Evolutionary conservation across 2,329 filamentous ascomycete genomes (phyloP).

Genomic region (Aureobasidium pullulans): DNA sequence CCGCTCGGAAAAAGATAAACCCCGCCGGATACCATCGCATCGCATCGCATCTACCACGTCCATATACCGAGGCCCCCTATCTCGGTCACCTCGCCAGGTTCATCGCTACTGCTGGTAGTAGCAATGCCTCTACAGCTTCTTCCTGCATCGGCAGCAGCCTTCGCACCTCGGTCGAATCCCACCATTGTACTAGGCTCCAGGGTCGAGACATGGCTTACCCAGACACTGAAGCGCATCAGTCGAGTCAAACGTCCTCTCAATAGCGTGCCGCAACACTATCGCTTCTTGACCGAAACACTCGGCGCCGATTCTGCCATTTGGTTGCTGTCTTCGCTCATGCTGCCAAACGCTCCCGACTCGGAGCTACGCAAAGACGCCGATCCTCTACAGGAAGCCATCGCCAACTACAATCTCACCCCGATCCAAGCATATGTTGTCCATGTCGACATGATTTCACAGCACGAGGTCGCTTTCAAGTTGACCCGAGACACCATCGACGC

Average conservation of each 20-base stretch:
- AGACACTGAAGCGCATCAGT: slow-evolving; percentile 94
- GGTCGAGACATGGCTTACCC: slow-evolving; percentile 93
- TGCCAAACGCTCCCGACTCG: slow-evolving; percentile 79
- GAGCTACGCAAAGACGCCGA: slow-evolving; percentile 77
- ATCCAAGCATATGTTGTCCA: slow-evolving; percentile 97
- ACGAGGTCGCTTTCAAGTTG: slow-evolving; percentile 97
- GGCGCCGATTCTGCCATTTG: slow-evolving; percentile 88
- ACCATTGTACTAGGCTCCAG: slow-evolving; percentile 90
- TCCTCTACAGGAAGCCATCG: slow-evolving; percentile 75
- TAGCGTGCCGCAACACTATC: slow-evolving; percentile 89
- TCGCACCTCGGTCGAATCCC: slow-evolving; percentile 86
- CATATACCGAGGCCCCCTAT: not conserved
- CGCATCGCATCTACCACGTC: slow-evolving; percentile 11
- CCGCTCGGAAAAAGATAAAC: slow-evolving; percentile 8
- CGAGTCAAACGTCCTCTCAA: slow-evolving; percentile 94
- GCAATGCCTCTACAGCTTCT: slow-evolving; percentile 85
- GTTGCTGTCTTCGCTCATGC: slow-evolving; percentile 87
- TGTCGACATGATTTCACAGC: slow-evolving; percentile 96
- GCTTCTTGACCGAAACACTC: slow-evolving; percentile 89
- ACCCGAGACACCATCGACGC: slow-evolving; percentile 89
- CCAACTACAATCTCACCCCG: slow-evolving; percentile 89
- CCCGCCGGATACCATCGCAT: slow-evolving; percentile 9
- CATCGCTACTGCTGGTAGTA: not conserved
- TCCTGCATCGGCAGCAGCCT: slow-evolving; percentile 91
- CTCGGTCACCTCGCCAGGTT: not conserved